phyloP scores from a whole-genome alignment of 164 flowering plant species.

The Sedum album region DNA sequence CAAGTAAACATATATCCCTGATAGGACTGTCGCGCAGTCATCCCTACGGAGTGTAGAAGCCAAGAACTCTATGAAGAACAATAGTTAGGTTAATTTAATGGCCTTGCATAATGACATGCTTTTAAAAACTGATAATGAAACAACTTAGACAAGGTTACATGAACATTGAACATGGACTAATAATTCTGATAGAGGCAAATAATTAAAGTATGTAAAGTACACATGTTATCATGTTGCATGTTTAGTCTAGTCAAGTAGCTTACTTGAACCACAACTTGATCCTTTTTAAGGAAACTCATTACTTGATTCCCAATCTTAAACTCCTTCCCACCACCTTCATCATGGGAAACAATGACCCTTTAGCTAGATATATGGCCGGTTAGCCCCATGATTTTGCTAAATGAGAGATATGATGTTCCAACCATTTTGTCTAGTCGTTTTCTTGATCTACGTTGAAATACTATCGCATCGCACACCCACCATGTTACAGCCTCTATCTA shows the following conservation, averaged over 20 bases:
- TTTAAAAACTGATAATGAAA: too few relatives aligned
- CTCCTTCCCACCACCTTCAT: not conserved
- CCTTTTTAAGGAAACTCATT: constrained; percentile 4
- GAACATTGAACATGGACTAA: constrained; percentile 4
- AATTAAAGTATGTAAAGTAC: not conserved
- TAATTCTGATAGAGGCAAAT: not conserved
- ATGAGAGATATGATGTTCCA: not conserved
- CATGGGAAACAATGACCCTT: not conserved
- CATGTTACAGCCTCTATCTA: not conserved
- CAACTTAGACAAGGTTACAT: too few relatives aligned
- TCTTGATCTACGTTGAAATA: not conserved
- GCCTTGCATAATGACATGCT: not conserved
- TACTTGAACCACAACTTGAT: constrained; percentile 7
- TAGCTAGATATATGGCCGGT: not conserved
- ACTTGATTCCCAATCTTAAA: constrained; percentile 5
- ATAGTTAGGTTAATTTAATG: not conserved
- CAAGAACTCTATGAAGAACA: too few relatives aligned
- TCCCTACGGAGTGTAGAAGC: too few relatives aligned
- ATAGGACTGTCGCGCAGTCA: too few relatives aligned
- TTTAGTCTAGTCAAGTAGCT: constrained; percentile 8
- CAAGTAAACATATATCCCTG: too few relatives aligned
- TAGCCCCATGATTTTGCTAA: not conserved
- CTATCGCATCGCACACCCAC: not conserved
- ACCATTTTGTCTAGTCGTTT: not conserved
- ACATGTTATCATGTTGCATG: constrained; percentile 1